Evolutionary conservation across 345 rosid species (phyloP).

Genomic region (Xanthoceras sorbifolium): DNA sequence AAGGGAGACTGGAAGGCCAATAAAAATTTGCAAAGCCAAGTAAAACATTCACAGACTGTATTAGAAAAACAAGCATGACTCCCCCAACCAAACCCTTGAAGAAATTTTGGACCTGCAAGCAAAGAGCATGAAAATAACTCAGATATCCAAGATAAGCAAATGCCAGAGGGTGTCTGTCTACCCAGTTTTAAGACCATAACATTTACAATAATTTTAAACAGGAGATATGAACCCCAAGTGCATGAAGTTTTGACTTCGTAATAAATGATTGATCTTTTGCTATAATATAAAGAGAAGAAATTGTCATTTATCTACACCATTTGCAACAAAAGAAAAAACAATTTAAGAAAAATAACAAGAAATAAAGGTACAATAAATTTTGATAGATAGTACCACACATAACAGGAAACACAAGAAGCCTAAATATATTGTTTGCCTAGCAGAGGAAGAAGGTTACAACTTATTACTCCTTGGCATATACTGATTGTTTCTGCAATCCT

Average conservation of each 20-base stretch:
- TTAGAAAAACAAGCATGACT: slow-evolving; percentile 51
- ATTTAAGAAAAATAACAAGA: background rate
- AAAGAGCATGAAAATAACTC: slow-evolving; percentile 13
- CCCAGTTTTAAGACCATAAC: background rate
- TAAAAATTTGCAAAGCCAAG: slow-evolving; percentile 63
- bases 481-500: background rate
- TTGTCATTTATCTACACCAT: background rate
- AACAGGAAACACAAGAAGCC: background rate
- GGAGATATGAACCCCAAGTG: background rate
- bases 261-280: background rate
- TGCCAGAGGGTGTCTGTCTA: background rate
- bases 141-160: slow-evolving; percentile 6
- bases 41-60: slow-evolving; percentile 62
- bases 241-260: background rate
- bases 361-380: background rate
- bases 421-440: background rate
- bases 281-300: background rate
- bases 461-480: background rate
- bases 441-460: background rate
- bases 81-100: slow-evolving; percentile 71
- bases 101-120: slow-evolving; percentile 59
- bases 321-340: background rate
- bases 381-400: background rate
- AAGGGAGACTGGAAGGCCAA: slow-evolving; percentile 58
- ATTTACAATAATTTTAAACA: background rate